Evolutionary conservation across 2,329 filamentous ascomycete species (phyloP), one percentile per base, ranked within the genome.

Genomic region (Pseudocercospora fuligena): DNA sequence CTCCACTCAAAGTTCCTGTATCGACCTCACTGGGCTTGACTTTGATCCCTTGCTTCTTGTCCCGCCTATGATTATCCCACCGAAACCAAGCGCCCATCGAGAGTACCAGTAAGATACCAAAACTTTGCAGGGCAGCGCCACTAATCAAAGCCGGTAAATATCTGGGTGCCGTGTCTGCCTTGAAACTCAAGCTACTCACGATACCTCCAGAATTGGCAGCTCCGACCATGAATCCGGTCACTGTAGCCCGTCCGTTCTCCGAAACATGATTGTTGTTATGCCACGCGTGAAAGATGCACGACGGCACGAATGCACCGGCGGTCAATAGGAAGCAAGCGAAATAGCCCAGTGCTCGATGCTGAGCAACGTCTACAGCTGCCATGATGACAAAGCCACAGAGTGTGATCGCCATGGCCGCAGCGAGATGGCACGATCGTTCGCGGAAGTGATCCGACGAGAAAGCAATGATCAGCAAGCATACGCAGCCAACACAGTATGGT

Each of bases 221-320:
- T 3, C 54, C 29, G 29, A 58, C 54, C 54, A 58, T 36, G 29
- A 58, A 58, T 11, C 54, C 54, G n/a, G 54, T 58, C 14, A 23
- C 56, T 5, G 56, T 43, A 3, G 56, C 29, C 16, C 56, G 27
- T 19, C 27, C 54, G 23, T 58, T 58, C 54, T 58, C 54, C 19
- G 54, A 58, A n/a, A 58, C 33, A 36, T 58, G 54, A 25, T 58
- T 58, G 29, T 58, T 58, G 12, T 58, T 58, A 40, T 58, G 54
- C 54, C 54, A 58, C 8, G 54, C 54, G 23, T 58, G 54, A 14
- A 58, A 58, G 54, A 58, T 58, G 54, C 54, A 58, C 2, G 54
- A 58, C 11, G 54, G 54, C 16, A 58, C 33, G 11, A 58, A 58
- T 14, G 54, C 54, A 33, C 27, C 54, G 4, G 54, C 54, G 19